Conservation (phyloP, 2,329 filamentous ascomycete species). For the Cladosporium oxysporum region DNA sequence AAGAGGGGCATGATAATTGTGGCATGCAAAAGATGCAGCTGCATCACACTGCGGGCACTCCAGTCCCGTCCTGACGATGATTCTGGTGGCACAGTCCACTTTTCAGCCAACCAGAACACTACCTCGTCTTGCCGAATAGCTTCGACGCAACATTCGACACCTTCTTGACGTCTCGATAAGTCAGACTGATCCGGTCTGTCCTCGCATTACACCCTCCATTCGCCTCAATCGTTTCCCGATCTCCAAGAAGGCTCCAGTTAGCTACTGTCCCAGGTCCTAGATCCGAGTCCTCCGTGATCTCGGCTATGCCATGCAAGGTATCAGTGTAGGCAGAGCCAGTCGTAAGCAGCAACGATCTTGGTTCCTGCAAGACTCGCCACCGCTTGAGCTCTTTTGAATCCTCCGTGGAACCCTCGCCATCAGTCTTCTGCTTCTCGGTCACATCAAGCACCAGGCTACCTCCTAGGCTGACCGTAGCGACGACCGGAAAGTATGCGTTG, state of each 20-base stretch:
- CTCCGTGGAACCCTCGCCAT: background rate
- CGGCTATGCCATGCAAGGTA: constrained; percentile 73
- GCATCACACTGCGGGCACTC: background rate
- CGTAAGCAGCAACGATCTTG: constrained; percentile 75
- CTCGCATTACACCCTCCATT: constrained; percentile 59
- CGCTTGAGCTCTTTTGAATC: constrained; percentile 30
- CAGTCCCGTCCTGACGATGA: background rate
- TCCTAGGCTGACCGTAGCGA: constrained; percentile 87
- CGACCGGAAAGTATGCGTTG: constrained; percentile 78
- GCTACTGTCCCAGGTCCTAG: constrained; percentile 60
- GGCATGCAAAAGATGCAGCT: background rate
- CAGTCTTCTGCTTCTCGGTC: constrained; percentile 49
- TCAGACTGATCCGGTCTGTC: constrained; percentile 68
- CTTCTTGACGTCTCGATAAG: constrained; percentile 83
- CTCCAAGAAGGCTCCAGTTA: constrained; percentile 70
- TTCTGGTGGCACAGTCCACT: background rate
- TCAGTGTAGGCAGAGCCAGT: constrained; percentile 67
- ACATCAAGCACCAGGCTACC: constrained; percentile 77
- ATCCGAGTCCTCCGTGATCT: constrained; percentile 64
- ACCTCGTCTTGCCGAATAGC: constrained; percentile 52
- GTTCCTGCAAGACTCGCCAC: constrained; percentile 76
- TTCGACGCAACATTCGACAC: constrained; percentile 73
- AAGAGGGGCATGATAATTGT: background rate
- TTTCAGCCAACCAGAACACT: background rate
- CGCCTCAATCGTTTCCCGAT: constrained; percentile 41